Conservation (phyloP, 148 eudicot species). For the Persicaria tinctoria region DNA sequence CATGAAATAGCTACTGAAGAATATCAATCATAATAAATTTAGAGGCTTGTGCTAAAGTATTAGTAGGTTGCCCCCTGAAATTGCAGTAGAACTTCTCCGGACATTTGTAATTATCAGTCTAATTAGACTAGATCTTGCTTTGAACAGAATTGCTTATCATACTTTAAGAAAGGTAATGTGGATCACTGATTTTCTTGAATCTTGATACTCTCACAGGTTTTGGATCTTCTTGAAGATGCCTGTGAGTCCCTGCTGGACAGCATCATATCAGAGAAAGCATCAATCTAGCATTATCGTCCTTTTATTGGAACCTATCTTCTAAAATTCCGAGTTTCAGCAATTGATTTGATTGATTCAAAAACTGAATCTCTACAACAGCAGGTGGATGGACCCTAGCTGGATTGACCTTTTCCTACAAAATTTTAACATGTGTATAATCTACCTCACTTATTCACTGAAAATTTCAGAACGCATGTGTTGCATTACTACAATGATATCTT, state of each 20-base stretch:
- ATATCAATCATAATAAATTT: too few relatives aligned
- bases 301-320: not conserved
- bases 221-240: conserved; percentile 89
- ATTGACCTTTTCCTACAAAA: not conserved
- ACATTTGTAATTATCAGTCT: not conserved
- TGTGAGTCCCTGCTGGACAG: conserved; percentile 80
- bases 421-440: not conserved
- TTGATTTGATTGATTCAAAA: not conserved
- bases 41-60: too few relatives aligned
- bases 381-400: not conserved
- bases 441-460: not conserved
- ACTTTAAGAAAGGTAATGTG: not conserved
- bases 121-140: not conserved
- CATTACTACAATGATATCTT: not conserved
- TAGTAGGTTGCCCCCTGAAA: too few relatives aligned
- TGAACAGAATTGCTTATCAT: not conserved
- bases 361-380: not conserved
- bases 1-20: too few relatives aligned
- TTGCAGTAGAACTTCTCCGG: too few relatives aligned
- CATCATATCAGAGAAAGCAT: conserved; percentile 21
- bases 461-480: not conserved
- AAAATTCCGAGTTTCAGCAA: not conserved
- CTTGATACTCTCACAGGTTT: conserved; percentile 39
- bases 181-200: conserved; percentile 3
- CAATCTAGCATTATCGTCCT: not conserved